Conservation (phyloP, 2,329 filamentous ascomycete species). For the Geoglossum cookeanum region DNA sequence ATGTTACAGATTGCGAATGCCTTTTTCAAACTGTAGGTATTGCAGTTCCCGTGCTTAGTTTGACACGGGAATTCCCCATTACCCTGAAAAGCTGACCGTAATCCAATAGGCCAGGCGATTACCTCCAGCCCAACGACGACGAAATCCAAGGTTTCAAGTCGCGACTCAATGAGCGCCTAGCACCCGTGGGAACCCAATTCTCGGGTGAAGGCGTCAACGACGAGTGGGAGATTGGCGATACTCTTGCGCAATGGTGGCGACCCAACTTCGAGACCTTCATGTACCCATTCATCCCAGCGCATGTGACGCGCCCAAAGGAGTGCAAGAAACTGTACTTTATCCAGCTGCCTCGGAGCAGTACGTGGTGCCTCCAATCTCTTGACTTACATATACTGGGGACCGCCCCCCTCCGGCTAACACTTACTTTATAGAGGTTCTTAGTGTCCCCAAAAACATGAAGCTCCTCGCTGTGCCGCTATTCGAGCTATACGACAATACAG, state of each 20-base stretch:
- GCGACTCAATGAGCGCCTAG: constrained; percentile 79
- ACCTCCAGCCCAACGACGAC: constrained; percentile 72
- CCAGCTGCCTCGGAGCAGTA: constrained; percentile 79
- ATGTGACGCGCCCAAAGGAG: constrained; percentile 92
- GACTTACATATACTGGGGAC: background rate
- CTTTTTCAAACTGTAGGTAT: constrained; percentile 74
- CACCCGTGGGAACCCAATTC: constrained; percentile 68
- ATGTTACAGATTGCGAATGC: constrained; percentile 99
- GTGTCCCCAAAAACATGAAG: constrained; percentile 99
- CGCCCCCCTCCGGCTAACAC: background rate
- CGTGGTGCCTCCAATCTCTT: constrained; percentile 16
- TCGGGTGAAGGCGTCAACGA: constrained; percentile 73
- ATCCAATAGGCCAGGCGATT: constrained; percentile 62
- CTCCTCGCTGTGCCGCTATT: constrained; percentile 90
- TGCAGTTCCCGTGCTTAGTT: background rate
- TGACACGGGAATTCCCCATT: background rate
- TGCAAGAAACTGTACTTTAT: constrained; percentile 99
- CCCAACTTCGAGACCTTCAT: constrained; percentile 99
- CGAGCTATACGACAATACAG: constrained; percentile 95
- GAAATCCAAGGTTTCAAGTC: constrained; percentile 91
- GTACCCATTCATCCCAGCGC: constrained; percentile 94
- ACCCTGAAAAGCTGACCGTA: background rate
- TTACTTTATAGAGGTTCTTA: constrained; percentile 54
- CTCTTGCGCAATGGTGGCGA: constrained; percentile 93
- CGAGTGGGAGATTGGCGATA: constrained; percentile 90